Percentiles rank a stretch among this genome's conserved stretches.
These are phyloP conservation scores for Colletotrichum orchidophilum DNA, from an alignment of 2,329 filamentous ascomycete genomes.

Conservation along the genomic window DNA sequence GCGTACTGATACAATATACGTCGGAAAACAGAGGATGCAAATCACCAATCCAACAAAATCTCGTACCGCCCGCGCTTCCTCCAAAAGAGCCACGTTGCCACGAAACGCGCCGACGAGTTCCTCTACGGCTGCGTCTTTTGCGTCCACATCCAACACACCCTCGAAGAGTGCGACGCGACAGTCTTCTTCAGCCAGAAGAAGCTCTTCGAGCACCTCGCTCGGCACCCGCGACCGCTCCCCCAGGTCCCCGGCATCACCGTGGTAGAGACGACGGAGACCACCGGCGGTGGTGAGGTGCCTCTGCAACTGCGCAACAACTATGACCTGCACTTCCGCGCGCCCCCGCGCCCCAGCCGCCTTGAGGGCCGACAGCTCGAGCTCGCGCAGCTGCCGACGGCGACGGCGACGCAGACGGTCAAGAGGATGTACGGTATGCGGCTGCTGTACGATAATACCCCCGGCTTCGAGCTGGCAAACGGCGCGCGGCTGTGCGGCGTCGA, in stretches of 20 bases:
- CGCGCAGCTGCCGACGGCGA: constrained; percentile 52
- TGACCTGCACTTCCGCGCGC: constrained; percentile 59
- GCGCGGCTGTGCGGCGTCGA: constrained; percentile 60
- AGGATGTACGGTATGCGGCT: constrained; percentile 57
- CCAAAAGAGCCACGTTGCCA: constrained; percentile 63
- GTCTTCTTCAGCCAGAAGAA: constrained; percentile 64
- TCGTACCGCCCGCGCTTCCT: constrained; percentile 64
- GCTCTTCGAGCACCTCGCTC: constrained; percentile 62
- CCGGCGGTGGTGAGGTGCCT: constrained; percentile 37
- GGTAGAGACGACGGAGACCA: constrained; percentile 53
- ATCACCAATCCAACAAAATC: constrained; percentile 55
- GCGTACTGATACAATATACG: background rate
- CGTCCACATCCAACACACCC: constrained; percentile 56
- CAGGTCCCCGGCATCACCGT: constrained; percentile 58
- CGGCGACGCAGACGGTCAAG: constrained; percentile 58
- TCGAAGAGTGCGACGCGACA: constrained; percentile 64
- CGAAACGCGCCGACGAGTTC: constrained; percentile 60
- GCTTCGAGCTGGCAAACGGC: constrained; percentile 57
- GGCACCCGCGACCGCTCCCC: constrained; percentile 64
- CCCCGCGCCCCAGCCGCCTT: constrained; percentile 52
- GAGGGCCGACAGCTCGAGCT: constrained; percentile 52
- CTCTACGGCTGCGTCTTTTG: constrained; percentile 66
- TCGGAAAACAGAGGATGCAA: constrained; percentile 54
- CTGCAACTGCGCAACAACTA: constrained; percentile 56
- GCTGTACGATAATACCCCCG: constrained; percentile 54